Evolutionary conservation across 257 asterid species (phyloP).

Genomic region (Solanum stenotomum): DNA sequence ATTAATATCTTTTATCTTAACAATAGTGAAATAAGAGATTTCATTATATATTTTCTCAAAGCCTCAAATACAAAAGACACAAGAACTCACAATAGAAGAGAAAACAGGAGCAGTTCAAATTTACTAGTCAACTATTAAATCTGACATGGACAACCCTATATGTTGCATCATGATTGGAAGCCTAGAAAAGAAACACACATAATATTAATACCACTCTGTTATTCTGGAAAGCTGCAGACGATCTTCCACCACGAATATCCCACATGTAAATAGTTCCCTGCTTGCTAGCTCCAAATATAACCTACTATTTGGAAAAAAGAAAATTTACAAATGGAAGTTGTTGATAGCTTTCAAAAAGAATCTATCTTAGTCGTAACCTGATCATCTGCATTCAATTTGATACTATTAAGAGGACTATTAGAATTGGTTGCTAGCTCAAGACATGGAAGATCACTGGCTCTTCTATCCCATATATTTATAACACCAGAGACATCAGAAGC

Average conservation of each 20-base stretch:
- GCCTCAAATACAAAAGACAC: background rate
- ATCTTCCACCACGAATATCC: slow-evolving; percentile 95
- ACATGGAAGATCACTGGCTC: slow-evolving; percentile 63
- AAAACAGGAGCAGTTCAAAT: background rate
- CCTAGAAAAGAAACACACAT: background rate
- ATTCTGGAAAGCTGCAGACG: slow-evolving; percentile 55
- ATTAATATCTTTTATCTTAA: background rate
- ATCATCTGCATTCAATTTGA: slow-evolving; percentile 60
- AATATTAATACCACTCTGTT: slow-evolving; percentile 49
- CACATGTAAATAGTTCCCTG: slow-evolving; percentile 68
- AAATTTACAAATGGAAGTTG: background rate
- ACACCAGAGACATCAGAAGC: slow-evolving; percentile 81
- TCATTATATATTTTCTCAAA: background rate
- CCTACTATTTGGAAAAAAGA: slow-evolving; percentile 31
- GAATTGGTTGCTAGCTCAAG: slow-evolving; percentile 58
- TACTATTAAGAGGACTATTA: slow-evolving; percentile 55
- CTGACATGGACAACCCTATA: background rate
- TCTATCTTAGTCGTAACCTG: slow-evolving; percentile 39
- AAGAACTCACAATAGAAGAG: background rate
- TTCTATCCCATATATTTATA: slow-evolving; percentile 89
- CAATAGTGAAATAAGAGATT: background rate
- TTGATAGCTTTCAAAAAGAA: background rate
- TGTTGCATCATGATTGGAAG: background rate
- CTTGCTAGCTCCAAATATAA: slow-evolving; percentile 82
- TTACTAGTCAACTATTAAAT: background rate